phyloP scores from a whole-genome alignment of 768 basidiomycete species.

The Russula abietina region DNA sequence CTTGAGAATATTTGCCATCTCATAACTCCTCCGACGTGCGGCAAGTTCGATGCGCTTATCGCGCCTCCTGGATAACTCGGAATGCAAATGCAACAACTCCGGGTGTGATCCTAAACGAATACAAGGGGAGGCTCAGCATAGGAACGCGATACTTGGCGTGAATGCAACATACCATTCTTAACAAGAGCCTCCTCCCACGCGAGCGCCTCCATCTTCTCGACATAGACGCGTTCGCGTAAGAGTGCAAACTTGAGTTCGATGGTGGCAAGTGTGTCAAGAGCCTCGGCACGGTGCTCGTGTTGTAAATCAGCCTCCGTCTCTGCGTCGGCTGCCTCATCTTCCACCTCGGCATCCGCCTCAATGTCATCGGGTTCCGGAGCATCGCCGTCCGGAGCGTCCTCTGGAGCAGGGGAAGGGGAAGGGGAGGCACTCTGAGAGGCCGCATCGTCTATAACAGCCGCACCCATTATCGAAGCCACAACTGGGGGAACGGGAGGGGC shows the following conservation, averaged over 20 bases:
- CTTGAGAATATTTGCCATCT: slow-evolving; percentile 55
- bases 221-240: slow-evolving; percentile 78
- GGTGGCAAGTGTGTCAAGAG: slow-evolving; percentile 76
- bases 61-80: slow-evolving; percentile 68
- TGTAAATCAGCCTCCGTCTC: slow-evolving; percentile 65
- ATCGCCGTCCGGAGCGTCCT: slow-evolving; percentile 24
- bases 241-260: slow-evolving; percentile 93
- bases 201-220: slow-evolving; percentile 90
- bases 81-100: slow-evolving; percentile 75
- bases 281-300: slow-evolving; percentile 78
- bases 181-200: slow-evolving; percentile 85
- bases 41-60: slow-evolving; percentile 81
- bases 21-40: slow-evolving; percentile 62
- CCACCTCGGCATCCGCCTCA: slow-evolving; percentile 27
- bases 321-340: slow-evolving; percentile 28
- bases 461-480: slow-evolving; percentile 18
- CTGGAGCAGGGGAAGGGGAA: slow-evolving; percentile 18
- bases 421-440: slow-evolving; percentile 18
- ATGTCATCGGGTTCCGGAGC: slow-evolving; percentile 27
- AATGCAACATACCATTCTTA: slow-evolving; percentile 52
- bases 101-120: slow-evolving; percentile 66
- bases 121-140: slow-evolving; percentile 1
- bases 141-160: background rate
- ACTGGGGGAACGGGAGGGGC: slow-evolving; percentile 3
- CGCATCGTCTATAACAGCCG: slow-evolving; percentile 1